These are phyloP conservation scores for Didymella sp. DNA, from an alignment of 2,329 filamentous ascomycete species.

Conservation along the genomic window DNA sequence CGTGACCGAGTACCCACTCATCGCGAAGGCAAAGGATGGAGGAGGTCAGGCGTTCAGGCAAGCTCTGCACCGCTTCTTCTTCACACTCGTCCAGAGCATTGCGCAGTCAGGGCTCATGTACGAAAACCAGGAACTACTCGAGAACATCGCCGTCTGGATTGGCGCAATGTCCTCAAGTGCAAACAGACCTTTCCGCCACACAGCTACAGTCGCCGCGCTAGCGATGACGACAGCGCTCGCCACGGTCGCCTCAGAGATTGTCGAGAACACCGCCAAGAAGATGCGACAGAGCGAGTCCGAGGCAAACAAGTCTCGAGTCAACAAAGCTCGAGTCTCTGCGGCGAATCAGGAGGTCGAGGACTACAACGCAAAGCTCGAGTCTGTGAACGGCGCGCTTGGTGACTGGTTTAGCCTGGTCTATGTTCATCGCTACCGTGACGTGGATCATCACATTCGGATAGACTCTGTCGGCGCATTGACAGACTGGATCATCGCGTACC, in stretches of 20 bases:
- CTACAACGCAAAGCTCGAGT: slow-evolving; percentile 71
- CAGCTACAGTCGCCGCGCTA: slow-evolving; percentile 83
- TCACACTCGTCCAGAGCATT: slow-evolving; percentile 75
- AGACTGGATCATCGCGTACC: slow-evolving; percentile 84
- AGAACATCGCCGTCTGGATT: slow-evolving; percentile 90
- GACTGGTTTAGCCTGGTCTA: slow-evolving; percentile 94
- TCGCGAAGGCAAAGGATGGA: slow-evolving; percentile 80
- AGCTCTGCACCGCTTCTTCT: slow-evolving; percentile 79
- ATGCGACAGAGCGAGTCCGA: slow-evolving; percentile 82
- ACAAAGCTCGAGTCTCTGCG: slow-evolving; percentile 77
- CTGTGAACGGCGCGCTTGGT: slow-evolving; percentile 74
- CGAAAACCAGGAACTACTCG: slow-evolving; percentile 75
- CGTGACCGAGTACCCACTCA: slow-evolving; percentile 89
- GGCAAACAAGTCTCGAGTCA: slow-evolving; percentile 73
- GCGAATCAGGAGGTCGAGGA: slow-evolving; percentile 76
- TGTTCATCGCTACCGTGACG: slow-evolving; percentile 92
- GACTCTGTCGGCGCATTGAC: slow-evolving; percentile 89
- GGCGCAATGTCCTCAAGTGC: slow-evolving; percentile 87
- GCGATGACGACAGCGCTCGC: slow-evolving; percentile 81
- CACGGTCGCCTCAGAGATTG: slow-evolving; percentile 72
- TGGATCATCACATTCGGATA: slow-evolving; percentile 85
- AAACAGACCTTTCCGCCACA: slow-evolving; percentile 91
- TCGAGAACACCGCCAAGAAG: slow-evolving; percentile 74
- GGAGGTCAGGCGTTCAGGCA: slow-evolving; percentile 79
- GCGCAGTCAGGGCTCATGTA: slow-evolving; percentile 85